Conservation (phyloP, 2,329 filamentous ascomycete species). For the Trichophyton benhamiae region DNA sequence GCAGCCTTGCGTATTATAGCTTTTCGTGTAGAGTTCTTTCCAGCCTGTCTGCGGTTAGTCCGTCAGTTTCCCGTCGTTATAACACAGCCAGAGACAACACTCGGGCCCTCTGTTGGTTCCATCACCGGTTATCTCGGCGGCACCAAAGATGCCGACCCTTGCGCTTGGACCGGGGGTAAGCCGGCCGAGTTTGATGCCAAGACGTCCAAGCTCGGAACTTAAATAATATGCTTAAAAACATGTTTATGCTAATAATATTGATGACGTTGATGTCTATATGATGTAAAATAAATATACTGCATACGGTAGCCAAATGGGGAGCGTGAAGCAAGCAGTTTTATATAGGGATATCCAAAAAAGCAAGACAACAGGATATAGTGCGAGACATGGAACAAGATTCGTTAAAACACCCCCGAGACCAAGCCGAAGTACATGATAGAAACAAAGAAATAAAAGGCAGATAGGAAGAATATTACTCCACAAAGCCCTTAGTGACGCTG, state of each 20-base stretch:
- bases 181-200: background rate
- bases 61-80: too few relatives aligned
- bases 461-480: background rate
- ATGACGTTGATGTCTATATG: background rate
- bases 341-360: background rate
- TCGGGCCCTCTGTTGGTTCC: background rate
- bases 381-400: background rate
- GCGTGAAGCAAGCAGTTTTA: background rate
- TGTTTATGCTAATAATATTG: background rate
- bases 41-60: too few relatives aligned
- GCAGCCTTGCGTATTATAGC: background rate
- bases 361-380: background rate
- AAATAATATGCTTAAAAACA: constrained; percentile 1
- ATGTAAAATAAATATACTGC: background rate
- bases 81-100: background rate
- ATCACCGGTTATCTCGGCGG: background rate
- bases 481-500: background rate
- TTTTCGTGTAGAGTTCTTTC: background rate
- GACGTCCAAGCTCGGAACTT: background rate
- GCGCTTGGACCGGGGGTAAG: background rate
- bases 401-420: background rate
- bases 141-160: background rate
- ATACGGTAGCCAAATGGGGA: background rate
- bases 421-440: background rate
- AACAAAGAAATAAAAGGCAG: background rate